Conservation (phyloP, 2,329 filamentous ascomycete genomes). For the Pseudocercospora vitis region DNA sequence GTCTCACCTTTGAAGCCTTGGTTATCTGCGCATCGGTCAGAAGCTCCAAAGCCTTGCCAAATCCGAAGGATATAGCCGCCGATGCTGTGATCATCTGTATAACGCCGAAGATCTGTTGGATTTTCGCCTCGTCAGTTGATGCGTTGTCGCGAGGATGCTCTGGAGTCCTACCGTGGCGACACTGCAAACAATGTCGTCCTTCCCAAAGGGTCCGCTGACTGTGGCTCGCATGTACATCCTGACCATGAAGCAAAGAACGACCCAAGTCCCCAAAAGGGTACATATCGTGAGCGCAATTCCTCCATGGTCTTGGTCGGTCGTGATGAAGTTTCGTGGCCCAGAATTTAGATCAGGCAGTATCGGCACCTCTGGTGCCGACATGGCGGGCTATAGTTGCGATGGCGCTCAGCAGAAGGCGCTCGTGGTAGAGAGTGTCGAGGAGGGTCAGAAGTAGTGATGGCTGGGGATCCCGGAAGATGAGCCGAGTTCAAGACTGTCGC, state of each 20-base stretch:
- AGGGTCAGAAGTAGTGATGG: constrained; percentile 9
- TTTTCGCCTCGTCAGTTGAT: background rate
- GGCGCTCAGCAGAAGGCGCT: constrained; percentile 7
- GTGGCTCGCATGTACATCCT: constrained; percentile 30
- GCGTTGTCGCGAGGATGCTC: background rate
- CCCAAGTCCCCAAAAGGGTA: constrained; percentile 30
- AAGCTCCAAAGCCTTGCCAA: constrained; percentile 27
- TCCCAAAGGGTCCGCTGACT: constrained; percentile 27
- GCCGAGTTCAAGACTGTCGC: background rate
- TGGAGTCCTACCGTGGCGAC: constrained; percentile 24
- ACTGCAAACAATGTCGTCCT: constrained; percentile 28
- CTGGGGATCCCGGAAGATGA: background rate
- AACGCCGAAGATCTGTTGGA: constrained; percentile 25
- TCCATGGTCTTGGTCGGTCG: constrained; percentile 28
- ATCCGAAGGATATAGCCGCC: constrained; percentile 26
- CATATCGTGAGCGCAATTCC: constrained; percentile 29
- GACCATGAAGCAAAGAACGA: constrained; percentile 28
- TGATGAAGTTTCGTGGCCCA: constrained; percentile 29
- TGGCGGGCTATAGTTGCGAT: constrained; percentile 11
- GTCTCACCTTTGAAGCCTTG: constrained; percentile 23
- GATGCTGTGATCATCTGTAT: constrained; percentile 26
- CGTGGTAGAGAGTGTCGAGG: constrained; percentile 2
- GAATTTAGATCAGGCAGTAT: constrained; percentile 25
- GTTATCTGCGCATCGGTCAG: constrained; percentile 20
- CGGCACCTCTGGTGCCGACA: constrained; percentile 19